These are phyloP conservation scores for Tuber magnatum DNA, from an alignment of 495 filamentous ascomycete species.

Conservation along the genomic window DNA sequence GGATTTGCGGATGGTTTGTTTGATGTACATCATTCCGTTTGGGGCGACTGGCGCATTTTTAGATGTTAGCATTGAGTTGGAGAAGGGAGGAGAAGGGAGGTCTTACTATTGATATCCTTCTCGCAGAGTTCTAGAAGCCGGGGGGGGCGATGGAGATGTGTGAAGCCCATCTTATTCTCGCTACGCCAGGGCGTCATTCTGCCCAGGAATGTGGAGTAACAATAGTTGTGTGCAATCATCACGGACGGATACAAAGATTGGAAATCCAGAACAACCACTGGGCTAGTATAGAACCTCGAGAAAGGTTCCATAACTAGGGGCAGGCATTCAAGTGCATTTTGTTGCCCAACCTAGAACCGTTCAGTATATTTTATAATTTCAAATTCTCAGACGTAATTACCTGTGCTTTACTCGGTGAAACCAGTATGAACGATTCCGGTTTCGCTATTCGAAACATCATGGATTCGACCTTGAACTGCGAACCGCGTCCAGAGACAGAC, in stretches of 20 bases:
- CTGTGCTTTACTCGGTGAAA: conserved; percentile 84
- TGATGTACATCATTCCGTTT: conserved; percentile 94
- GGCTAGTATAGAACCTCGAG: conserved; percentile 86
- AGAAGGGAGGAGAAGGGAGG: neutral
- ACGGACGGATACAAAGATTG: conserved; percentile 93
- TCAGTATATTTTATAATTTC: conserved; percentile 5
- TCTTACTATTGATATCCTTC: conserved; percentile 65
- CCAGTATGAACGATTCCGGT: conserved; percentile 84
- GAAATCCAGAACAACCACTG: conserved; percentile 86
- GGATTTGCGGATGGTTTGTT: conserved; percentile 75
- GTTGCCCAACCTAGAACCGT: conserved; percentile 57
- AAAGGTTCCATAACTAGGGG: conserved; percentile 97
- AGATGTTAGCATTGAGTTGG: conserved; percentile 8
- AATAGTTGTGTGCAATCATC: conserved; percentile 99
- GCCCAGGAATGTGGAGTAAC: conserved; percentile 93
- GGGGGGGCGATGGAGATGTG: conserved; percentile 67
- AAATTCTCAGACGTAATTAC: neutral
- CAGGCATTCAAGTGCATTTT: conserved; percentile 91
- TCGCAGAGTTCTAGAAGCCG: conserved; percentile 70
- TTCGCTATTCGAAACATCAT: conserved; percentile 98
- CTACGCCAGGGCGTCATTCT: conserved; percentile 78
- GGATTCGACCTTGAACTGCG: conserved; percentile 96
- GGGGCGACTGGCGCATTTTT: conserved; percentile 59
- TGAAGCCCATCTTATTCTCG: conserved; percentile 89
- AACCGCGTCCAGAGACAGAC: conserved; percentile 86